Conservation (phyloP, 768 basidiomycete species). For the Tulasnella sp. region DNA sequence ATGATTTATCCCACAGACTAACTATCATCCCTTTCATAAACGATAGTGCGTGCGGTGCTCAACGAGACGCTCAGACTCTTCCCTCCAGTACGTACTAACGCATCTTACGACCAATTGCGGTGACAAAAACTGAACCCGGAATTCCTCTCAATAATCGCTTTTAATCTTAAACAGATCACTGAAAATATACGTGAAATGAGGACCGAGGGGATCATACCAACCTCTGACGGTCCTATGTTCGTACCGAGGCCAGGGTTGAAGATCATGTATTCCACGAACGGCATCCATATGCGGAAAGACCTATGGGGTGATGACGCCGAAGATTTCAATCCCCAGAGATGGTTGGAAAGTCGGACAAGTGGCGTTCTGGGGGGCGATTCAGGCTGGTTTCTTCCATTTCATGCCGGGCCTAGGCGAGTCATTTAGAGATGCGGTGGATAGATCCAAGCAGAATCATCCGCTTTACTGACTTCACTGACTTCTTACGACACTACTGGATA, state of each 20-base stretch:
- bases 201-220: no score
- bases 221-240: no score
- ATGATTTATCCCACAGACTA: no score
- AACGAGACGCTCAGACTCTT: conserved; percentile 28
- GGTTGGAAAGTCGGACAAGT: conserved; percentile 18
- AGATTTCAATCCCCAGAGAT: conserved; percentile 26
- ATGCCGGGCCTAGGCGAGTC: conserved; percentile 12
- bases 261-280: conserved; percentile 5
- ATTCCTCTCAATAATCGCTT: no score
- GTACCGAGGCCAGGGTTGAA: conserved; percentile 2
- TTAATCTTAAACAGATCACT: no score
- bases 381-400: conserved; percentile 11
- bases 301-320: conserved; percentile 29
- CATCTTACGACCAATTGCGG: no score
- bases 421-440: no score
- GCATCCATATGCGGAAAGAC: conserved; percentile 23
- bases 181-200: no score
- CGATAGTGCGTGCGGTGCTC: conserved; percentile 26
- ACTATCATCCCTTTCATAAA: background rate
- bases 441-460: background rate
- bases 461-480: background rate
- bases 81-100: conserved; percentile 22
- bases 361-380: background rate
- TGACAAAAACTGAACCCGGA: no score
- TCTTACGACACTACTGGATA: background rate